Evolutionary conservation across 2,329 filamentous ascomycete species (phyloP), one percentile per base, ranked within the genome.

Genomic region (Botryotinia narcissicola): DNA sequence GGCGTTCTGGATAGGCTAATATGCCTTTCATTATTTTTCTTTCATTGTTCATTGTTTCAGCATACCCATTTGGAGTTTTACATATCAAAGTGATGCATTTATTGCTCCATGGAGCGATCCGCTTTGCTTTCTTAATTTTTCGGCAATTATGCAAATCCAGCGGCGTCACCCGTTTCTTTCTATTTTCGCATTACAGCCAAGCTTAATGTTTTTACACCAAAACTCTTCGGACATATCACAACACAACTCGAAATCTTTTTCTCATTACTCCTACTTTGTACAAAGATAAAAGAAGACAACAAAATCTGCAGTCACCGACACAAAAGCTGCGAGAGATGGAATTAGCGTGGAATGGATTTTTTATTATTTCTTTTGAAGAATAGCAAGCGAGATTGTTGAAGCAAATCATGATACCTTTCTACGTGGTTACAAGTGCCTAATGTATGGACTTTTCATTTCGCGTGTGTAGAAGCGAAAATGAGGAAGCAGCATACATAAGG

Each of bases 1-100:
- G 78, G 78, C 75, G 78, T 80, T 80, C 77, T 78, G 79, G 78
- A 79, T 80, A 79, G 74, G 77, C 76, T 74, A 69, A 74, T 59
- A 44, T 62, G 73, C 74, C 77, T 75, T 74, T 72, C 77, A 70
- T 73, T 75, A 62, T 78, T 74, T 74, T 76, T 71, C 72, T 77
- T 71, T 78, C 76, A 69, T 75, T 77, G 74, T 78, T 70, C 71
- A 77, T 74, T 74, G 75, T 77, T 76, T 73, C 76, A 75, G 75
- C 78, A 77, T 77, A 77, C 76, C 74, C 73, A 70, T 74, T 75
- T 75, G 72, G 73, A 75, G 75, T 74, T 77, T 76, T 72, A 76
- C 71, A 78, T 73, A 67, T 72, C n/a, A 67, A 67, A 64, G 70
- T 59, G 44, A 46, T 46, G 54, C 60, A 62, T 72, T 37, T 66